These are phyloP conservation scores for Coriaria nepalensis DNA, from an alignment of 306 rosid species.

Conservation along the genomic window DNA sequence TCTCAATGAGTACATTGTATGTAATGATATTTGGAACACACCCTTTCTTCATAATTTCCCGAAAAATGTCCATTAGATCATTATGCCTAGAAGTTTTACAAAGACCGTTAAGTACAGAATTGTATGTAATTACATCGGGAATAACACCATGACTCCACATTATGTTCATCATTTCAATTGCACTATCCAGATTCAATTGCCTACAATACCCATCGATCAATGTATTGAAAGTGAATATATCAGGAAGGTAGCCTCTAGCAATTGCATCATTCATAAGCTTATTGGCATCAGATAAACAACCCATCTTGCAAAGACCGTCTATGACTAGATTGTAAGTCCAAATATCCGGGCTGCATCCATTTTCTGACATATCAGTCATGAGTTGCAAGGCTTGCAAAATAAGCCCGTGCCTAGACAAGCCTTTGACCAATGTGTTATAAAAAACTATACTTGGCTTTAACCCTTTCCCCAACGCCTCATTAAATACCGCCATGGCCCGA, in stretches of 20 bases:
- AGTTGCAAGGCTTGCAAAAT: slow-evolving; percentile 73
- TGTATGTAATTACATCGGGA: slow-evolving; percentile 82
- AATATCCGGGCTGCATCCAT: slow-evolving; percentile 50
- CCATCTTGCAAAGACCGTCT: slow-evolving; percentile 84
- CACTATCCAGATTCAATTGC: slow-evolving; percentile 50
- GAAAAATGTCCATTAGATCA: slow-evolving; percentile 54
- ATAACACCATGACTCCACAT: slow-evolving; percentile 76
- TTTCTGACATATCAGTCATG: slow-evolving; percentile 67
- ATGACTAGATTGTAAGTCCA: slow-evolving; percentile 74
- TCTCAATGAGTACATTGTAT: slow-evolving; percentile 61
- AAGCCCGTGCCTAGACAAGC: slow-evolving; percentile 61
- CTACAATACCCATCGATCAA: slow-evolving; percentile 80
- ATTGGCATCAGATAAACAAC: slow-evolving; percentile 63
- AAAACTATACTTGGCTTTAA: slow-evolving; percentile 53
- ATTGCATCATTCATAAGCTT: slow-evolving; percentile 56
- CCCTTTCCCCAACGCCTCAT: slow-evolving; percentile 53
- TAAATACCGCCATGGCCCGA: slow-evolving; percentile 52
- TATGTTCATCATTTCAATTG: slow-evolving; percentile 40
- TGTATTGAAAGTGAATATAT: slow-evolving; percentile 72
- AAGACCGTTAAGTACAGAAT: slow-evolving; percentile 74
- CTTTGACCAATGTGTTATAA: slow-evolving; percentile 64
- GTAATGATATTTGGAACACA: slow-evolving; percentile 52
- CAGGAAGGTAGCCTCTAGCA: slow-evolving; percentile 62
- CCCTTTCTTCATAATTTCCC: slow-evolving; percentile 59
- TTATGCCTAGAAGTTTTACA: slow-evolving; percentile 60